Percentiles rank a stretch among this genome's conserved stretches.
Evolutionary conservation across 305 asterid species (phyloP).

Genomic region (Fraxinus albicans): DNA sequence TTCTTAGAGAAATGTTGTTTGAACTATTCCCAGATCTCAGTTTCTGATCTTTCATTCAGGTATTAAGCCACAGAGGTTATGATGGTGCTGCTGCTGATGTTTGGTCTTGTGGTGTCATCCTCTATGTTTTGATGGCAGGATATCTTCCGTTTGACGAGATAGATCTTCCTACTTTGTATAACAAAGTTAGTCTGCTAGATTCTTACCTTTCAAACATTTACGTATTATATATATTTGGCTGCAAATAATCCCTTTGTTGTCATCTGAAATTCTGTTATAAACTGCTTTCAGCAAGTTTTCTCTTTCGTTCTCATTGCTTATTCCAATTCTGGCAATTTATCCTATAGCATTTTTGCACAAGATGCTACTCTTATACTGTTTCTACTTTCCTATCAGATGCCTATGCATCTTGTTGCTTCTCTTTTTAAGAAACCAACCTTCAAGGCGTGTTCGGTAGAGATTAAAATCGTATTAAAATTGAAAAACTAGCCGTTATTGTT

Average conservation of each 20-base stretch:
- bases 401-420: conserved; percentile 2
- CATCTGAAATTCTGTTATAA: background rate
- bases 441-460: no score
- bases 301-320: background rate
- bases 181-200: conserved; percentile 51
- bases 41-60: conserved; percentile 43
- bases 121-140: conserved; percentile 86
- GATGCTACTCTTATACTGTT: background rate
- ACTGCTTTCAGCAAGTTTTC: background rate
- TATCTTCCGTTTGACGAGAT: conserved; percentile 81
- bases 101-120: conserved; percentile 97
- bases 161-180: conserved; percentile 70
- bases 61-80: conserved; percentile 73
- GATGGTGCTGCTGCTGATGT: conserved; percentile 98
- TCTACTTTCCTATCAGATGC: background rate
- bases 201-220: conserved; percentile 5
- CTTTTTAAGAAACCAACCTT: background rate
- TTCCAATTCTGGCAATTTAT: background rate
- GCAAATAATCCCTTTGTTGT: background rate
- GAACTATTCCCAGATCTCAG: conserved; percentile 12
- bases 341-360: background rate
- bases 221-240: conserved; percentile 1
- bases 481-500: no score
- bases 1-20: conserved; percentile 13
- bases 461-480: no score